Percentiles rank a stretch among this genome's conserved stretches.
phyloP scores from a whole-genome alignment of 1,139 yeast genomes.

The Lodderomyces metapsilosis region DNA sequence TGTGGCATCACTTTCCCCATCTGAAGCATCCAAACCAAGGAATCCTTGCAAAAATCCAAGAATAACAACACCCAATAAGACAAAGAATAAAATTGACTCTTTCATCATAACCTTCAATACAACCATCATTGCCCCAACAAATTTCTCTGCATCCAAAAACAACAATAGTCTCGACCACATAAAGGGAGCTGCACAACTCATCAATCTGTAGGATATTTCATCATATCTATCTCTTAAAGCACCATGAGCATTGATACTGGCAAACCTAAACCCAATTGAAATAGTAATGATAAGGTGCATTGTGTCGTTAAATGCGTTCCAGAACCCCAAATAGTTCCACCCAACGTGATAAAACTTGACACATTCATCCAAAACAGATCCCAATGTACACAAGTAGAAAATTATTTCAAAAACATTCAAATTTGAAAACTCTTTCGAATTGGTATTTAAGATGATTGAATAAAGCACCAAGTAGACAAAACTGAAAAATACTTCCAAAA shows the following conservation, averaged over 20 bases:
- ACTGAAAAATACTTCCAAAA: conserved; percentile 66
- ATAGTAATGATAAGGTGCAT: conserved; percentile 56
- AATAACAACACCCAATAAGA: conserved; percentile 65
- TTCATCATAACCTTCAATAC: conserved; percentile 84
- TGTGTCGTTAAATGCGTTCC: conserved; percentile 75
- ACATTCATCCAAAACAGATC: conserved; percentile 65
- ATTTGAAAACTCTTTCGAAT: conserved; percentile 29
- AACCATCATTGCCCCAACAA: conserved; percentile 87
- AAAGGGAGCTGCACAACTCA: conserved; percentile 82
- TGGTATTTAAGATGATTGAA: conserved; percentile 62
- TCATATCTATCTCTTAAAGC: conserved; percentile 46
- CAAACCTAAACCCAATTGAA: conserved; percentile 56
- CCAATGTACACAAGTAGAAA: conserved; percentile 66
- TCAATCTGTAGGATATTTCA: conserved; percentile 63
- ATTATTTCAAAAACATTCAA: conserved; percentile 48
- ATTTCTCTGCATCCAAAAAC: conserved; percentile 74
- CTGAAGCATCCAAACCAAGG: conserved; percentile 82
- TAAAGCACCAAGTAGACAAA: conserved; percentile 61
- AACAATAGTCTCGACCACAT: conserved; percentile 81
- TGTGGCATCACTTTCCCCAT: conserved; percentile 78
- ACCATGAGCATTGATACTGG: conserved; percentile 40
- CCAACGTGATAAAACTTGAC: conserved; percentile 79
- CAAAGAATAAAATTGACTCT: conserved; percentile 78
- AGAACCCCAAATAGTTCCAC: conserved; percentile 65
- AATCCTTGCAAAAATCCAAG: conserved; percentile 86